These are phyloP conservation scores for Orbilia ellipsospora DNA, from an alignment of 2,329 filamentous ascomycete genomes.

Conservation along the genomic window DNA sequence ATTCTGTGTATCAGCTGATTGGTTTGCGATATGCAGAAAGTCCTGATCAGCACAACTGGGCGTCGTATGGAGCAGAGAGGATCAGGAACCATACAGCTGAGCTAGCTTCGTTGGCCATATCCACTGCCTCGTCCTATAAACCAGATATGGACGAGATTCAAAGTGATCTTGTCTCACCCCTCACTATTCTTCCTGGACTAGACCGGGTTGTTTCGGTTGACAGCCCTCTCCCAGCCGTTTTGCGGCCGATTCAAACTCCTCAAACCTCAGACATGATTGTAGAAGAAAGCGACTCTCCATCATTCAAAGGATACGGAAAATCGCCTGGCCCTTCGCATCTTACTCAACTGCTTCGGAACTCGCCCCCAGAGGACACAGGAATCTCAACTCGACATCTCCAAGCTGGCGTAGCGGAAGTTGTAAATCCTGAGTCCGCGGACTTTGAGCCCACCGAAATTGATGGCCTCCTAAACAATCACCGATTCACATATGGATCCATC, in stretches of 20 bases:
- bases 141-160: slow-evolving; percentile 59
- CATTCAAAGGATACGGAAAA: slow-evolving; percentile 25
- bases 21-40: slow-evolving; percentile 20
- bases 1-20: slow-evolving; percentile 2
- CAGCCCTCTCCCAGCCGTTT: slow-evolving; percentile 28
- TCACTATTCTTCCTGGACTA: slow-evolving; percentile 10
- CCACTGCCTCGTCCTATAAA: slow-evolving; percentile 66
- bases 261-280: slow-evolving; percentile 14
- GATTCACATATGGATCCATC: slow-evolving; percentile 45
- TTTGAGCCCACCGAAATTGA: slow-evolving; percentile 24
- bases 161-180: slow-evolving; percentile 29
- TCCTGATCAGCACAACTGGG: slow-evolving; percentile 63
- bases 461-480: slow-evolving; percentile 18
- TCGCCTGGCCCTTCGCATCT: slow-evolving; percentile 49
- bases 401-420: neutral
- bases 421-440: neutral
- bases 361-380: slow-evolving; percentile 35
- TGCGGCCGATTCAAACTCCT: slow-evolving; percentile 37
- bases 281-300: slow-evolving; percentile 32
- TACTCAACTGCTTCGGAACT: slow-evolving; percentile 37
- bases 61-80: slow-evolving; percentile 77
- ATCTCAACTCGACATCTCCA: neutral
- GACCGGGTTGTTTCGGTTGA: slow-evolving; percentile 23
- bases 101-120: slow-evolving; percentile 82
- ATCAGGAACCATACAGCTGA: slow-evolving; percentile 89